Evolutionary conservation across 2,329 filamentous ascomycete genomes (phyloP), one percentile per base, ranked within the genome.

Genomic region (Metarhizium robertsii): DNA sequence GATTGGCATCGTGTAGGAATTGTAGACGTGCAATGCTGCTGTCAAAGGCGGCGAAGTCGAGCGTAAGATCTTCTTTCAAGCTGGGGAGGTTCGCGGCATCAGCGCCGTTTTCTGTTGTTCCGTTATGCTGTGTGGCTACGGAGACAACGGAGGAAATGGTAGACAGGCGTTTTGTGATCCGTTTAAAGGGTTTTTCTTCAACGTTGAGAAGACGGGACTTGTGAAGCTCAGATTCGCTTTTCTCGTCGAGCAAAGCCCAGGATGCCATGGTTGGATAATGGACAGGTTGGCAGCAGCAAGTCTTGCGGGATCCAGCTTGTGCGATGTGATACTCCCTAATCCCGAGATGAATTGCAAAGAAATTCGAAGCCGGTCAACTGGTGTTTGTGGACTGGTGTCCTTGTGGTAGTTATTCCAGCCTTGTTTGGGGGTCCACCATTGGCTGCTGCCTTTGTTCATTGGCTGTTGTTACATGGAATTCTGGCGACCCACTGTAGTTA

Each of bases 111-210:
- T 75, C 68, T 32, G 63, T 60, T n/a, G 60, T 53, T 30, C 51
- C 42, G 29, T 59, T 34, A 18, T 58, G 48, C 54, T 64, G 57
- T 40, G 64, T 64, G 42, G 59, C 62, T 42, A 61, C 58, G 14
- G 64, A 60, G 18, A 87, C 77, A 34, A 90, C 78, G 20, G 86
- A 83, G 54, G 84, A 82, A 16, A 87, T 81, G 25, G 81, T 79
- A 5, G 89, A 78, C 8, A 97, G 81, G 36, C 88, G 86, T 72
- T 91, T 91, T 25, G 88, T 89, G 57, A 96, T 84, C 58, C 92
- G 87, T 69, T 90, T 90, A 75, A 95, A 96, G 0, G 91, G 90
- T 57, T 91, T 91, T 67, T 95, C 90, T 75, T 97, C 92, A 58
- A 96, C 87, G 60, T 89, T 88, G 42, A 96, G 81, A 4, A 96